phyloP scores from a whole-genome alignment of 1,139 yeast species.

The Hansenula anomala region DNA sequence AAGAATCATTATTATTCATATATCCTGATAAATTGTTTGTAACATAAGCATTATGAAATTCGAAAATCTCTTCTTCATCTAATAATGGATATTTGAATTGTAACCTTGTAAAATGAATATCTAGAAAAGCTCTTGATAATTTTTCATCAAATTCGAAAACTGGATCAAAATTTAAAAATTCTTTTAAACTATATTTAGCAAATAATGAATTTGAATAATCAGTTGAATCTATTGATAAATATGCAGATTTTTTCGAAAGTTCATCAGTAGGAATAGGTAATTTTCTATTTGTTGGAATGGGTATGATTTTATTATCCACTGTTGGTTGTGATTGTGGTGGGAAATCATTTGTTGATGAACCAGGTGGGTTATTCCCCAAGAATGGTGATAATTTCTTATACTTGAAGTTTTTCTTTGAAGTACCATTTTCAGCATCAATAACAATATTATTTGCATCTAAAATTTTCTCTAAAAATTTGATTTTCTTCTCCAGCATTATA shows the following conservation, averaged over 20 bases:
- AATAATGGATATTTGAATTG: constrained; percentile 48
- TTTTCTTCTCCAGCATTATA: constrained; percentile 43
- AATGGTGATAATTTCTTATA: constrained; percentile 39
- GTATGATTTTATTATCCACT: constrained; percentile 6
- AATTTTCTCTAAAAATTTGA: constrained; percentile 41
- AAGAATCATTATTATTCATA: constrained; percentile 29
- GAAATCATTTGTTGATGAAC: too few relatives aligned
- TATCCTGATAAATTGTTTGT: constrained; percentile 26
- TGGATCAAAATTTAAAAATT: constrained; percentile 38
- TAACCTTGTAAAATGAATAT: constrained; percentile 43
- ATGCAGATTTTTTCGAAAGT: constrained; percentile 19
- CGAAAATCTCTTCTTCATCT: constrained; percentile 41
- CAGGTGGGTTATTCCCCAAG: too few relatives aligned
- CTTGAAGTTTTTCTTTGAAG: constrained; percentile 29
- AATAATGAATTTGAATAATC: constrained; percentile 35
- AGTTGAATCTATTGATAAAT: constrained; percentile 30
- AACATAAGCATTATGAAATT: constrained; percentile 40
- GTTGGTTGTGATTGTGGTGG: too few relatives aligned
- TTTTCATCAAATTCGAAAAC: constrained; percentile 41
- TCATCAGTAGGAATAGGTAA: constrained; percentile 14
- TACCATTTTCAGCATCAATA: constrained; percentile 22
- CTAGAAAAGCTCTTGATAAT: constrained; percentile 39
- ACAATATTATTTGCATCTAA: constrained; percentile 26
- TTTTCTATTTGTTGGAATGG: constrained; percentile 13
- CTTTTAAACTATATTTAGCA: constrained; percentile 36